phyloP scores from a whole-genome alignment of 2,329 filamentous ascomycete genomes.

The Fusarium sp. region DNA sequence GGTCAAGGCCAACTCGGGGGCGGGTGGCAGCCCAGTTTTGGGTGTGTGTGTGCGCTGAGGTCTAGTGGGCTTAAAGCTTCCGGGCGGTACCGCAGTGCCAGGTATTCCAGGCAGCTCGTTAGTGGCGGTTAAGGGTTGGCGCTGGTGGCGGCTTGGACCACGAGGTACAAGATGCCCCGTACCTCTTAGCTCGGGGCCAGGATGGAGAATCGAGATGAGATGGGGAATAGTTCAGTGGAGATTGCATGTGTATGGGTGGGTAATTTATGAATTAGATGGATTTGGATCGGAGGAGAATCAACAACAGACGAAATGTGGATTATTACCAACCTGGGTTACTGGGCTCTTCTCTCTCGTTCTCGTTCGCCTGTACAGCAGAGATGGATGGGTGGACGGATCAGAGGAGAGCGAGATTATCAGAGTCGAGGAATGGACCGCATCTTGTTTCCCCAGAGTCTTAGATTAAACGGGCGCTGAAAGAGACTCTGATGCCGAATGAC shows the following conservation, averaged over 20 bases:
- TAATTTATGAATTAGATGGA: slow-evolving; percentile 18
- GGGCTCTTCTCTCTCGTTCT: neutral
- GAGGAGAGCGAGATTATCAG: neutral
- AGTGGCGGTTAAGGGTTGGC: slow-evolving; percentile 32
- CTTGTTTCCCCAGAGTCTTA: slow-evolving; percentile 37
- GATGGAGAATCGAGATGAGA: slow-evolving; percentile 36
- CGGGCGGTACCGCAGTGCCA: slow-evolving; percentile 18
- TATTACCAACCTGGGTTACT: slow-evolving; percentile 5
- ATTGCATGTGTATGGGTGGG: slow-evolving; percentile 33
- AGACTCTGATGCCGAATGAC: slow-evolving; percentile 32
- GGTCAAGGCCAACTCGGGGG: slow-evolving; percentile 38
- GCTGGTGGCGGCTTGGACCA: slow-evolving; percentile 32
- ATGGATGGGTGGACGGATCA: neutral
- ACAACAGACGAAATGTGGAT: slow-evolving; percentile 29
- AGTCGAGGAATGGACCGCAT: slow-evolving; percentile 25
- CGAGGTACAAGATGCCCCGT: slow-evolving; percentile 26
- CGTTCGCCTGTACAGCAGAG: neutral
- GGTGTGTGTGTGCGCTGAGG: slow-evolving; percentile 28
- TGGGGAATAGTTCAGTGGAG: slow-evolving; percentile 32
- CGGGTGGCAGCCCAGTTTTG: slow-evolving; percentile 42
- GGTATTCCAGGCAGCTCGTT: slow-evolving; percentile 26
- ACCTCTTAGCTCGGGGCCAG: slow-evolving; percentile 30
- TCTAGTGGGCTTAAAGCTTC: slow-evolving; percentile 15
- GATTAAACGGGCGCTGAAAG: slow-evolving; percentile 19
- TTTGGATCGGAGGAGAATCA: slow-evolving; percentile 20